Base-by-base conservation (phyloP, 139 green algal genomes). In the Edaphochlamys debaryana region DNA sequence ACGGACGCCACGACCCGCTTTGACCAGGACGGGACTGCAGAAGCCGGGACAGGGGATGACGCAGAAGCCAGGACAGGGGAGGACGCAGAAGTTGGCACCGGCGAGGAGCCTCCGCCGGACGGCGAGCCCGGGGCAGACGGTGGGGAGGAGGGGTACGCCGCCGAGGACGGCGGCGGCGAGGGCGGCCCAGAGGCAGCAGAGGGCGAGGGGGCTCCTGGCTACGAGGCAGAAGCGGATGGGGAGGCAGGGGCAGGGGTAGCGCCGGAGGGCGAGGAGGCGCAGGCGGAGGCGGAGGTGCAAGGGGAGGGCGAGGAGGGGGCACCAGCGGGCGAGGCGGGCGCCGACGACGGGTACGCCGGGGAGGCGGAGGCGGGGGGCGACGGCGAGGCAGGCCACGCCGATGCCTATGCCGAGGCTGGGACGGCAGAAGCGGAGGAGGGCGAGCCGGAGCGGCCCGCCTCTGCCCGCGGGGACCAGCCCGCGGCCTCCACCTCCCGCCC, bases 401-500 rank as follows among this genome's bases (percentile, higher is more conserved):
- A n/a, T n/a, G n/a, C n/a, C n/a, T n/a, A n/a, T n/a, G 25, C 60
- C 69, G 29, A 22, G 54, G 19, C 54, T 9, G 54, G 23, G 19
- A 63, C 15, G 22, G 15, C 15, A 63, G 54, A 29, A 63, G 15
- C 19, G 54, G 19, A 32, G 6, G 69, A 64, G 22, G 4, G 32
- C 19, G 32, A 78, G 32, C 20, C 45, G 6, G 70, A 69, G 34
- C 38, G 64, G 7, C 62, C 41, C 20, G 76, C 76, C 13, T 50
- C n/a, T 3, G 63, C 76, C 0, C 11, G 32, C 42, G 62, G 32
- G 3, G 19, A 27, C 17, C 76, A 69, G 62, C 76, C 76, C 4
- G 63, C 62, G 6, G 76, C 76, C 8, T 82, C 76, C 62, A 82
- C 63, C 32, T 82, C 76, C 8, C 62, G 76, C 3, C 76, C 76